A percentile compares a stretch with the other conserved stretches of the same genome.
Evolutionary conservation across 805 yeast species (phyloP).

Genomic region (Ogataea minuta): DNA sequence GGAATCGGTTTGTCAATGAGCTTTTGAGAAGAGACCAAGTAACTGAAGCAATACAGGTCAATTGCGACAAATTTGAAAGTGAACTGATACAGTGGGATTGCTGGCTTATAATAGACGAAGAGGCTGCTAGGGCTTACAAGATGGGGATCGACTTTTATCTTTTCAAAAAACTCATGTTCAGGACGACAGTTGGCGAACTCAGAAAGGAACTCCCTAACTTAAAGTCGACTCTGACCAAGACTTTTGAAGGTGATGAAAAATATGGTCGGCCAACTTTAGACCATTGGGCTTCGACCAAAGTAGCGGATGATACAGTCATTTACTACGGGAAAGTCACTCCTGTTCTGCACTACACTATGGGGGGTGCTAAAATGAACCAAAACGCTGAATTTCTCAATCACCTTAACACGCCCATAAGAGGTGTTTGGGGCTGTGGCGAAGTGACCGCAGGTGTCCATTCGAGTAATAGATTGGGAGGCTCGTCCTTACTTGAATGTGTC

Average conservation of each 20-base stretch:
- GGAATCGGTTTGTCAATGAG: slow-evolving; percentile 57
- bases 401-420: slow-evolving; percentile 36
- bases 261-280: slow-evolving; percentile 20
- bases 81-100: slow-evolving; percentile 35
- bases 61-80: slow-evolving; percentile 12
- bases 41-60: slow-evolving; percentile 53
- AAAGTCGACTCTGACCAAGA: slow-evolving; percentile 10
- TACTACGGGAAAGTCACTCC: slow-evolving; percentile 55
- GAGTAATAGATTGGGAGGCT: slow-evolving; percentile 61
- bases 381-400: slow-evolving; percentile 39
- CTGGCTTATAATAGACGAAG: slow-evolving; percentile 48
- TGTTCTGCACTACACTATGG: slow-evolving; percentile 67
- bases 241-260: slow-evolving; percentile 8
- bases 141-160: slow-evolving; percentile 57
- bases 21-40: slow-evolving; percentile 60
- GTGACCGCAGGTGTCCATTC: slow-evolving; percentile 73
- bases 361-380: slow-evolving; percentile 57
- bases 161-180: slow-evolving; percentile 53
- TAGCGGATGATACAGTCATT: slow-evolving; percentile 27
- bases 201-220: slow-evolving; percentile 32
- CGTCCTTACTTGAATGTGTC: slow-evolving; percentile 59
- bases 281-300: slow-evolving; percentile 16
- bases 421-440: slow-evolving; percentile 66
- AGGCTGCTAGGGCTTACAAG: slow-evolving; percentile 43
- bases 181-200: slow-evolving; percentile 43